Evolutionary conservation across 495 filamentous ascomycete species (phyloP), one percentile per base, ranked within the genome.

Genomic region (Hypomontagnella monticulosa): DNA sequence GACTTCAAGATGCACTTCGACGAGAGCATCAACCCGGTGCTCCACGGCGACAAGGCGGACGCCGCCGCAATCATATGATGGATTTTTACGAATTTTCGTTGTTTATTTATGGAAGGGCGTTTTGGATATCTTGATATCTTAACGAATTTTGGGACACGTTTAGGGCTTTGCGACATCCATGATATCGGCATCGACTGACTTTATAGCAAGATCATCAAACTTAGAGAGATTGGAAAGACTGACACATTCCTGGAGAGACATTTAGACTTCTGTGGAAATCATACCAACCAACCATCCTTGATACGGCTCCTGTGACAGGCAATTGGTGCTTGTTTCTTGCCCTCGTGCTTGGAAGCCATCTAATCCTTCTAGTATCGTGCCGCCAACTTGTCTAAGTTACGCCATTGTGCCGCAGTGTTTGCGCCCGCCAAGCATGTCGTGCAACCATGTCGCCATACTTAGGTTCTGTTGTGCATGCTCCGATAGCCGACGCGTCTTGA

Each of bases 21-120:
- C 53, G 78, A 79, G 32, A 60, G 70, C 16, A 80, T 90, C 60
- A 91, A 90, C 77, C 87, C 87, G 15, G 84, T 89, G n/a, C 74
- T 85, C 9, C 78, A 85, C 76, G 84, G 82, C 23, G 80, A 85
- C 58, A 73, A 50, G 34, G 48, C 69, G 1, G 71, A 72, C n/a
- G 59, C 69, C 8, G 69, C 71, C 23, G 71, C 66, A 12, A 62
- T 74, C 54, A 63, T 70, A 51, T 74, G 37, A 74, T 47, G 27
- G 46, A 58, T 7, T 40, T 15, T 33, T 44, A 55, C 18, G 23
- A 30, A 53, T 41, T 32, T 41, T 32, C 40, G 33, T 55, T 64
- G 20, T 32, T 16, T 48, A n/a, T 32, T 52, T 41, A 12, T 54
- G 46, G 19, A 41, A 38, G 47, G 66, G 61, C 61, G 66, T 70